Base-by-base conservation (phyloP, 1,284 basidiomycete species). In the Phellopilus nigrolimitatus region DNA sequence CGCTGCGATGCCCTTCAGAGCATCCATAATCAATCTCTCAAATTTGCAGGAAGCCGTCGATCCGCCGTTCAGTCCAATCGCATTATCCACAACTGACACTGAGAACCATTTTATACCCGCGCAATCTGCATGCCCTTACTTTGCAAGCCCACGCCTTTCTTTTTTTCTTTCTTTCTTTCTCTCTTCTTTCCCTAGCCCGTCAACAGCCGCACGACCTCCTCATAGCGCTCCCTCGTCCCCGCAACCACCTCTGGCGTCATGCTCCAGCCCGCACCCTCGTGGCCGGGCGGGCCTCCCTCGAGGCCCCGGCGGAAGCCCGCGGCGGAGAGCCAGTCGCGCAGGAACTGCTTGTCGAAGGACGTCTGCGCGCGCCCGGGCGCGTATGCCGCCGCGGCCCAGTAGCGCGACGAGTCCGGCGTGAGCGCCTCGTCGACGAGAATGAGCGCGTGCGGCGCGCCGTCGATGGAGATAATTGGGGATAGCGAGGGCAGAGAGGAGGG, bases 331-430 rank as follows among this genome's bases (percentile, higher is more conserved):
- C 93, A 94, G 66, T 98, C 94, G 31, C 97, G 76, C 40, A 99
- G 72, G 64, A 89, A 97, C 70, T 99, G 95, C 73, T 99, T 99
- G 69, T 99, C 97, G 62, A 97, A 99, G 62, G 91, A 93, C 17
- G 84, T 79, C 69, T 97, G 95, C 0, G 83, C 71, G 24, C 78
- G 73, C 7, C 95, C 95, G 2, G 82, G 75, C 34, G 71, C 68
- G 70, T 97, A 99, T 2, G 72, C 78, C 10, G 73, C 75, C 0
- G 83, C 75, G 1, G 92, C 86, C 95, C 97, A 99, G 75, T 98
- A 99, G 36, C 95, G 81, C 15, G 94, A 97, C 19, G 93, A 97
- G 69, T 99, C 97, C 4, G 95, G 95, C 0, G 97, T 99, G 47
- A 99, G 80, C 13, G 92, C 83, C 66, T 99, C 95, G 67, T 99